Base-by-base conservation (phyloP, 2,329 filamentous ascomycete genomes). In the Fusarium sp. region DNA sequence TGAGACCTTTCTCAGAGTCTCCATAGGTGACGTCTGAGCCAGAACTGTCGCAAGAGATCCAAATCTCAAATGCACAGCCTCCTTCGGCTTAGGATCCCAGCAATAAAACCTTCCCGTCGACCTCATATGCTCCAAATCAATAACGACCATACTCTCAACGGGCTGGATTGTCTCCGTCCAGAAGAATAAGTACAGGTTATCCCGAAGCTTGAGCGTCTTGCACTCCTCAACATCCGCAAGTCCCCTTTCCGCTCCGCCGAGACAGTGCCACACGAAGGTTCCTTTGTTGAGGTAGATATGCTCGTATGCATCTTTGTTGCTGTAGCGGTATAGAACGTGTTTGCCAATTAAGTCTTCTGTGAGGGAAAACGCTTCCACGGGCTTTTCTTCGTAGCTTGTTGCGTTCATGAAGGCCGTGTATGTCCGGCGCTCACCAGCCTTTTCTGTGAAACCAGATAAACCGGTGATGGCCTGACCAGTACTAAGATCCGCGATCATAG, bases 141-240 rank as follows among this genome's bases (percentile, higher is more conserved):
- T 25, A 7, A 67, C 58, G 5, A 70, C 54, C 10, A 70, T 34
- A 0, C 60, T 58, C 24, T 70, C 67, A 4, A 70, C 67, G 2
- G 67, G 67, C 67, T 70, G 66, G 15, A 70, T 20, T 0, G 66
- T 70, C 29, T 70, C 67, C 0, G 66, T 70, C 67, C 67, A 70
- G 20, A 70, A 70, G 20, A 70, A 46, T 2, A 70, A 52, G 16
- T 60, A 70, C n/a, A 70, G 22, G 18, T 34, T 38, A 3, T 64
- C 54, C 2, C 49, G n/a, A 2, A 70, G 6, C n/a, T 70, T 70
- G 3, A 70, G n/a, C 53, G 66, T 60, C n/a, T 58, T 55, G 43
- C 62, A 70, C 8, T 46, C 40, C 8, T 70, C 67, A 7, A 55
- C 51, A 22, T 70, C 67, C n/a, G 66, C 67, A 0, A 70, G 44